Conservation (phyloP, 495 filamentous ascomycete genomes). For the Xylaria cubensis region DNA sequence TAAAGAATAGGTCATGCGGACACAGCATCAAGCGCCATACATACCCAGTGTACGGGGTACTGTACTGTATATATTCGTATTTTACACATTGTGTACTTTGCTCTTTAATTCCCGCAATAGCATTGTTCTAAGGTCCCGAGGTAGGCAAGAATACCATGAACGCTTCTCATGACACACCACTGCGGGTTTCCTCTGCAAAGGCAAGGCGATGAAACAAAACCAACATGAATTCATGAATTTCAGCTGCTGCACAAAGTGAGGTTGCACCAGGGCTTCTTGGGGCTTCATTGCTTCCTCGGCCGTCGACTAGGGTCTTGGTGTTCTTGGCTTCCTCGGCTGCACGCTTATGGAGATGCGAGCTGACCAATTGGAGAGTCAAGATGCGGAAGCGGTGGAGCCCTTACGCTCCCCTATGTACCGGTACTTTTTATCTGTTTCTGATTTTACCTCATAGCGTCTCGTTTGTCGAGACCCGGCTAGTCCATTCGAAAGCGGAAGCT, state of each 20-base stretch:
- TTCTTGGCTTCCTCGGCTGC: conserved; percentile 10
- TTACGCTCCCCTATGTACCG: neutral
- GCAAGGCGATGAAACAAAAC: neutral
- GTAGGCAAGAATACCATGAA: neutral
- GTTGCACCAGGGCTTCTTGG: neutral
- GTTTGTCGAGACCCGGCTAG: neutral
- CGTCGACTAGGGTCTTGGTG: neutral
- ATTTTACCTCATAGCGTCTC: conserved; percentile 8
- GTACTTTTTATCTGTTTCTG: neutral
- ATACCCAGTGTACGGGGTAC: neutral
- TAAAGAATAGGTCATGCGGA: neutral
- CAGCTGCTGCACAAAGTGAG: neutral
- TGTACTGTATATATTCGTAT: neutral
- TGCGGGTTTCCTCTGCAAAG: neutral
- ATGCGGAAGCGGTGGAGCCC: neutral
- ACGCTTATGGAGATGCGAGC: neutral
- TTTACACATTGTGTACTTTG: neutral
- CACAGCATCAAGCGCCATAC: neutral
- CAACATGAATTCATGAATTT: neutral
- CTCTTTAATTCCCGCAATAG: neutral
- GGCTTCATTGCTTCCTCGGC: neutral
- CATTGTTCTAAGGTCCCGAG: neutral
- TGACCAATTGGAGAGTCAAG: neutral
- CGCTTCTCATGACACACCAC: neutral
- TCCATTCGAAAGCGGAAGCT: conserved; percentile 23